Evolutionary conservation across 177 flowering plant genomes (phyloP).

Genomic region (Telopea speciosissima): DNA sequence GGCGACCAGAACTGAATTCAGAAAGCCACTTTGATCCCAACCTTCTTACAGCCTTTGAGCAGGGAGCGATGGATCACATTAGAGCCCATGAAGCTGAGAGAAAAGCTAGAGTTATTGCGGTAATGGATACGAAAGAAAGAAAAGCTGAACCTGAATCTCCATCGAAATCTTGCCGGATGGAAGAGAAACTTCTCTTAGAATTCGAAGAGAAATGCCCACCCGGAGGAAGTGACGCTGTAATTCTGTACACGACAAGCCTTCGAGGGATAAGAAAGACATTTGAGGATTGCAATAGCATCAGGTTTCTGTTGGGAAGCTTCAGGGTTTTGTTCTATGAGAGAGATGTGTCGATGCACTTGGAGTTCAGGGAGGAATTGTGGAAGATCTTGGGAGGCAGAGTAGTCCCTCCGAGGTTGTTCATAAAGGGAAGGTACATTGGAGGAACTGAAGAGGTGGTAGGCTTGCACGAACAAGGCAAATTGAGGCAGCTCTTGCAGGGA

Average conservation of each 20-base stretch:
- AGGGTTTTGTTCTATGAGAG: constrained; percentile 47
- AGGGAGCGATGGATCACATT: constrained; percentile 38
- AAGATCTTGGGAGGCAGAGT: constrained; percentile 45
- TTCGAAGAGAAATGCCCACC: constrained; percentile 66
- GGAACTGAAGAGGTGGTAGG: constrained; percentile 72
- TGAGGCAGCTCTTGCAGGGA: constrained; percentile 49
- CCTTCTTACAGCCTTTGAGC: constrained; percentile 55
- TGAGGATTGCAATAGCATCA: constrained; percentile 56
- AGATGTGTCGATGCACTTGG: constrained; percentile 75
- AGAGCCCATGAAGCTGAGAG: constrained; percentile 14
- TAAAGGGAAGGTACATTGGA: constrained; percentile 74
- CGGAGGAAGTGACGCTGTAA: constrained; percentile 49
- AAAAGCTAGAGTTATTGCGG: constrained; percentile 1
- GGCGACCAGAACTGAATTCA: constrained; percentile 58
- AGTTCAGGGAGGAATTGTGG: constrained; percentile 69
- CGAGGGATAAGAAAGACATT: constrained; percentile 73
- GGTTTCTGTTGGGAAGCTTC: constrained; percentile 52
- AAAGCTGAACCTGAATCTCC: constrained; percentile 12
- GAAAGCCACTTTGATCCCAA: constrained; percentile 66
- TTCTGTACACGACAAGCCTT: constrained; percentile 73
- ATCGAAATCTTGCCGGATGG: constrained; percentile 14
- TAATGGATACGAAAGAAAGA: constrained; percentile 11
- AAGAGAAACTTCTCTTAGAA: constrained; percentile 27
- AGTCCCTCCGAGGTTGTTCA: constrained; percentile 76
- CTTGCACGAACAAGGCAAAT: constrained; percentile 72